These are phyloP conservation scores for Phytophthora chlamydospora DNA, from an alignment of 352 stramenopile genomes.

Conservation along the genomic window DNA sequence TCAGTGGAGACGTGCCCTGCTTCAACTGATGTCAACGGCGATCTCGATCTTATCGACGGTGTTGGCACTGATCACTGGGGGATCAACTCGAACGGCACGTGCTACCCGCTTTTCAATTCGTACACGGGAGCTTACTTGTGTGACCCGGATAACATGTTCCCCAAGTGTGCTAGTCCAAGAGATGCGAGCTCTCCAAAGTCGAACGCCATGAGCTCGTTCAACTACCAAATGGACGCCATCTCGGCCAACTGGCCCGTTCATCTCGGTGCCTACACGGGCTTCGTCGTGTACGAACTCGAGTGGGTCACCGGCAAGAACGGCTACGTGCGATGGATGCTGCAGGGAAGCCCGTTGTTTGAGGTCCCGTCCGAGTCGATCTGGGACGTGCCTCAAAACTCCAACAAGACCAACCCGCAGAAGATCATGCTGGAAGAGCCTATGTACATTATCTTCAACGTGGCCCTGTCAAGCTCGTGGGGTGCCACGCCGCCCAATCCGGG, in stretches of 20 bases:
- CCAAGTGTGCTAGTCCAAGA: conserved; percentile 47
- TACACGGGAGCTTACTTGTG: conserved; percentile 65
- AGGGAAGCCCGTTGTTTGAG: conserved; percentile 84
- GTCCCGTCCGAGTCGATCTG: conserved; percentile 60
- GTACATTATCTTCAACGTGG: conserved; percentile 94
- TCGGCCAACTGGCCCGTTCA: conserved; percentile 81
- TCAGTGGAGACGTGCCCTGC: conserved; percentile 31
- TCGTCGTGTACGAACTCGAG: conserved; percentile 31
- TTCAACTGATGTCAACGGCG: conserved; percentile 39
- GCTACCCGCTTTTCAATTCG: conserved; percentile 26
- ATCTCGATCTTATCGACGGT: conserved; percentile 33
- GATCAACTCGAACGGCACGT: conserved; percentile 32
- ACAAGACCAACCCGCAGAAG: conserved; percentile 43
- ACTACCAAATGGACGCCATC: conserved; percentile 59
- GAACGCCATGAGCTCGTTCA: conserved; percentile 48
- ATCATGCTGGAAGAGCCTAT: conserved; percentile 93
- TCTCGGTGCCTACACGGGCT: conserved; percentile 65
- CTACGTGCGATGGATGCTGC: conserved; percentile 62
- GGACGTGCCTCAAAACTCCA: conserved; percentile 46
- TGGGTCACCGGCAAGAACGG: conserved; percentile 45
- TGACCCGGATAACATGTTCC: conserved; percentile 49
- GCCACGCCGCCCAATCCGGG: conserved; percentile 29
- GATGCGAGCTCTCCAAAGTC: conserved; percentile 25
- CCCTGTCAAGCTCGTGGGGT: conserved; percentile 85
- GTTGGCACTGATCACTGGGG: conserved; percentile 26